These are phyloP conservation scores for Dipteronia sinensis DNA, from an alignment of 345 rosid genomes.

Conservation along the genomic window DNA sequence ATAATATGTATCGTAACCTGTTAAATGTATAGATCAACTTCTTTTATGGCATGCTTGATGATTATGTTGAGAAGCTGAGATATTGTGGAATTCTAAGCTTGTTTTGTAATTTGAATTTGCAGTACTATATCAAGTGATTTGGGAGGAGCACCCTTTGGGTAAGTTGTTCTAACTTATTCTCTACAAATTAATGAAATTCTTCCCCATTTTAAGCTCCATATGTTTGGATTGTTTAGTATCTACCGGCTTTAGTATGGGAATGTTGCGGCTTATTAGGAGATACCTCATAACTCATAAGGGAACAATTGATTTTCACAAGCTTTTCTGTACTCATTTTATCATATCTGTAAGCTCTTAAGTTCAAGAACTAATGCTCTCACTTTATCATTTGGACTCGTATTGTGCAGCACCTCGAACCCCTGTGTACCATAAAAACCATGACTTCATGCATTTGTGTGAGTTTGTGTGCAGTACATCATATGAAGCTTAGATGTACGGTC, in stretches of 20 bases:
- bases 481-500: neutral
- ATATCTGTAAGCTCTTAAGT: neutral
- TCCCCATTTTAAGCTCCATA: neutral
- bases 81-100: constrained; percentile 8
- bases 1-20: neutral
- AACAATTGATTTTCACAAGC: neutral
- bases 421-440: neutral
- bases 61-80: neutral
- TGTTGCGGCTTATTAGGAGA: neutral
- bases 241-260: neutral
- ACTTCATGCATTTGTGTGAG: neutral
- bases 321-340: neutral
- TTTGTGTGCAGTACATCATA: neutral
- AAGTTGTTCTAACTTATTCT: constrained; percentile 9
- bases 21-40: neutral
- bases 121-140: constrained; percentile 74
- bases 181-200: neutral
- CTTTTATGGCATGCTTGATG: constrained; percentile 11
- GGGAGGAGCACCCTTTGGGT: constrained; percentile 91
- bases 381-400: neutral
- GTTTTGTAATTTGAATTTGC: constrained; percentile 37
- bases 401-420: neutral
- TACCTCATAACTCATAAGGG: neutral
- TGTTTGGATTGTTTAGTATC: neutral
- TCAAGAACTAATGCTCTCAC: neutral